phyloP scores from a whole-genome alignment of 805 yeast species.

The Hanseniaspora vineae region DNA sequence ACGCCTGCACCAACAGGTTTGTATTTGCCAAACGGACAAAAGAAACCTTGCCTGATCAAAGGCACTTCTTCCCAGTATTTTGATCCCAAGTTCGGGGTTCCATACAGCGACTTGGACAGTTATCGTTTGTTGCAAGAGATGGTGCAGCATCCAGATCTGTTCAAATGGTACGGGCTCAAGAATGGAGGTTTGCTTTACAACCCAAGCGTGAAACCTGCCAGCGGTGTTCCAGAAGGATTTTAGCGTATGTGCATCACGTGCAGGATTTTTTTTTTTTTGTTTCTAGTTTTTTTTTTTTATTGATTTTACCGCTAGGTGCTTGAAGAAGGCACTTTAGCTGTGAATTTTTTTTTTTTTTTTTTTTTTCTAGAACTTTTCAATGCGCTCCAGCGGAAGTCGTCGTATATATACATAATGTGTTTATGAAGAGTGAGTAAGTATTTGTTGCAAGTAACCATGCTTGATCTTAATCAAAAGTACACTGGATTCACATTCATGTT shows the following conservation, averaged over 20 bases:
- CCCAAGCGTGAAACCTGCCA: slow-evolving; percentile 1
- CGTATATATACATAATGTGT: no score
- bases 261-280: neutral
- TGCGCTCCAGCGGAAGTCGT: no score
- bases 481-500: no score
- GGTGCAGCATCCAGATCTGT: slow-evolving; percentile 30
- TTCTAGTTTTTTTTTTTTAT: no score
- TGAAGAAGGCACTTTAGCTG: no score
- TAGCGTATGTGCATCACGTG: neutral
- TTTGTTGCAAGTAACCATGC: no score
- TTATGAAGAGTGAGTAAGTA: no score
- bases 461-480: no score
- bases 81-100: slow-evolving; percentile 81
- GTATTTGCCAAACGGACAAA: slow-evolving; percentile 54
- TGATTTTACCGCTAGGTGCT: no score
- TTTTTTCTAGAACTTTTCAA: no score
- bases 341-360: no score
- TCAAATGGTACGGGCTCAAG: slow-evolving; percentile 2
- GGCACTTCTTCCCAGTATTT: slow-evolving; percentile 49
- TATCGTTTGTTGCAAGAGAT: slow-evolving; percentile 49
- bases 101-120: slow-evolving; percentile 76
- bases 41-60: slow-evolving; percentile 58
- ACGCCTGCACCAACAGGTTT: slow-evolving; percentile 70
- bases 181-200: slow-evolving; percentile 1
- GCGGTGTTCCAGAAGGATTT: slow-evolving; percentile 6